A percentile compares a stretch with the other conserved stretches of the same genome.
Evolutionary conservation across 1,284 basidiomycete species (phyloP).

Genomic region (Serendipita sp.): DNA sequence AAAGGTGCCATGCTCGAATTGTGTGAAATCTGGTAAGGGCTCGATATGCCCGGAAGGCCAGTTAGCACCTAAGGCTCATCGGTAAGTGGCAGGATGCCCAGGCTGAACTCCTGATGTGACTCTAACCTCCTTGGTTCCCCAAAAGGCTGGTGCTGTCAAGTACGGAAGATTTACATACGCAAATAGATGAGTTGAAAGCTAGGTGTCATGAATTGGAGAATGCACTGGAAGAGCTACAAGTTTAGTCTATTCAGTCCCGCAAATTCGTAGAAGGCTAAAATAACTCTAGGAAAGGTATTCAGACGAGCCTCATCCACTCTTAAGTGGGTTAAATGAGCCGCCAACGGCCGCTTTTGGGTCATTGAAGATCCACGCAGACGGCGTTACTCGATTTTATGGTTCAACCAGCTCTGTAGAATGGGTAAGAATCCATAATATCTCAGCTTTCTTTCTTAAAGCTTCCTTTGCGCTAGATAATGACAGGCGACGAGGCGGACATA

Average conservation of each 20-base stretch:
- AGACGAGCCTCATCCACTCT: background rate
- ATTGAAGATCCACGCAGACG: background rate
- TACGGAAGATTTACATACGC: slow-evolving; percentile 50
- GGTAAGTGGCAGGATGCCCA: background rate
- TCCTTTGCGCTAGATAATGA: background rate
- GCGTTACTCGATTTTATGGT: background rate
- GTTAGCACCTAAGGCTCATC: background rate
- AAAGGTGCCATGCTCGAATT: background rate
- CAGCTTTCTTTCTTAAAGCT: background rate
- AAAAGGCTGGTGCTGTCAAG: slow-evolving; percentile 43
- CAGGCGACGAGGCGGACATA: background rate
- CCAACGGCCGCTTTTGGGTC: background rate
- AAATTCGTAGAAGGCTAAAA: background rate
- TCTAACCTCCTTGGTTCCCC: background rate
- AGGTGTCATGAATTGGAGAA: slow-evolving; percentile 46
- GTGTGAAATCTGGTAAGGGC: background rate
- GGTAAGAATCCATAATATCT: background rate
- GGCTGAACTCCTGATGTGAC: background rate
- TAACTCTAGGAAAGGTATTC: background rate
- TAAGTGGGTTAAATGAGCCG: background rate
- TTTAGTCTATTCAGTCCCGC: background rate
- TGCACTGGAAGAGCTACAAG: slow-evolving; percentile 35
- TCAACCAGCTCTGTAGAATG: background rate
- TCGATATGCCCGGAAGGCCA: background rate
- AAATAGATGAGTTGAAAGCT: slow-evolving; percentile 37